These are phyloP conservation scores for Dryadomyces quercivorus DNA, from an alignment of 2,329 filamentous ascomycete genomes.

Conservation along the genomic window DNA sequence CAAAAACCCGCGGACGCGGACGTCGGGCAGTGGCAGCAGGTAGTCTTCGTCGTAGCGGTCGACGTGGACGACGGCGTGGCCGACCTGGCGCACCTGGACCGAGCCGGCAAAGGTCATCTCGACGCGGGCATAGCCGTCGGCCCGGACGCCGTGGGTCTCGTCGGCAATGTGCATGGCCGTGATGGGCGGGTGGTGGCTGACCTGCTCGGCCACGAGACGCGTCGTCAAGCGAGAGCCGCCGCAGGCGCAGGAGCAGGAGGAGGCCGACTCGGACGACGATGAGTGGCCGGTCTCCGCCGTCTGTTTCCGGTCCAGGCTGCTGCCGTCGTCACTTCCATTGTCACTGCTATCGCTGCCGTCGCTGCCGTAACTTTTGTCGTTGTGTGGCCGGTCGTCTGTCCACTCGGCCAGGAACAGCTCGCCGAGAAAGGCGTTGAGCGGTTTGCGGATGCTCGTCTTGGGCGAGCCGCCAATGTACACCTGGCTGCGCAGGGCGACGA, in stretches of 20 bases:
- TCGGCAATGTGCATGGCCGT: slow-evolving; percentile 38
- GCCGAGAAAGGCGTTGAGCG: slow-evolving; percentile 39
- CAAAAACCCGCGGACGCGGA: slow-evolving; percentile 34
- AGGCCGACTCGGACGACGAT: not conserved
- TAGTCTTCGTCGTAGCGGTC: slow-evolving; percentile 36
- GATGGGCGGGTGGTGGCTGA: slow-evolving; percentile 40
- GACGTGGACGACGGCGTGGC: slow-evolving; percentile 36
- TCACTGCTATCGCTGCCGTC: not conserved
- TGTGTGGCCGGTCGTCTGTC: slow-evolving; percentile 8
- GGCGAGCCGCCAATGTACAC: slow-evolving; percentile 34
- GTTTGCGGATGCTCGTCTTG: slow-evolving; percentile 37
- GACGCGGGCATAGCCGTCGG: slow-evolving; percentile 37
- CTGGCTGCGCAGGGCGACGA: slow-evolving; percentile 32
- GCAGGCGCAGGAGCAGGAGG: slow-evolving; percentile 5
- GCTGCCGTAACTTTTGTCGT: slow-evolving; percentile 9
- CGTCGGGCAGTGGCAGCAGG: slow-evolving; percentile 33
- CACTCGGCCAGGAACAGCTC: slow-evolving; percentile 34
- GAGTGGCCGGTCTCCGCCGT: slow-evolving; percentile 5
- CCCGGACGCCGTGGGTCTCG: slow-evolving; percentile 27
- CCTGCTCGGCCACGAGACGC: slow-evolving; percentile 32
- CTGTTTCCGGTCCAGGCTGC: slow-evolving; percentile 5
- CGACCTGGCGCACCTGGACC: slow-evolving; percentile 37
- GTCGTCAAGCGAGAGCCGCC: slow-evolving; percentile 13
- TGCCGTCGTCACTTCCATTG: not conserved
- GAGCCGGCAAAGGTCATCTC: slow-evolving; percentile 38